These are phyloP conservation scores for Ogataea nakhonphanomensis DNA, from an alignment of 805 yeast genomes.

Conservation along the genomic window DNA sequence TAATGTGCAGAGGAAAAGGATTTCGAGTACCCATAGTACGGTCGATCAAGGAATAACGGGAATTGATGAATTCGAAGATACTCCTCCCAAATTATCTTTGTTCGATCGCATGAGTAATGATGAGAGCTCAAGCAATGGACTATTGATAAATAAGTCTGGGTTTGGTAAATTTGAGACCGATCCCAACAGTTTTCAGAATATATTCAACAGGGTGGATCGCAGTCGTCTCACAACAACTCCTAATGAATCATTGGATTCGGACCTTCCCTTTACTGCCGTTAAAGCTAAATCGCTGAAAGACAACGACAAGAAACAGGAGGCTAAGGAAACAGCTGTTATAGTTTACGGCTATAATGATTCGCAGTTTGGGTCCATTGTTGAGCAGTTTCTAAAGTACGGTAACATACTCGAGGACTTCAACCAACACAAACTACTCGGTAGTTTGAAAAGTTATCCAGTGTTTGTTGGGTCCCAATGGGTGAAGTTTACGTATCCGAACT, in stretches of 20 bases:
- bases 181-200: constrained; percentile 44
- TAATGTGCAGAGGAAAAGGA: constrained; percentile 18
- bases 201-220: constrained; percentile 38
- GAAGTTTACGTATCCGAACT: constrained; percentile 77
- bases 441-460: constrained; percentile 50
- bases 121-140: constrained; percentile 35
- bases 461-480: constrained; percentile 89
- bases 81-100: constrained; percentile 50
- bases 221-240: constrained; percentile 13
- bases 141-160: constrained; percentile 25
- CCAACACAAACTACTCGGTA: constrained; percentile 3
- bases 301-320: constrained; percentile 28
- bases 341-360: constrained; percentile 89
- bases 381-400: constrained; percentile 78
- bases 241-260: constrained; percentile 1
- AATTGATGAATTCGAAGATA: constrained; percentile 35
- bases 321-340: constrained; percentile 61
- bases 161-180: constrained; percentile 37
- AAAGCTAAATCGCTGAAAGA: constrained; percentile 3
- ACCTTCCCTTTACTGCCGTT: constrained; percentile 19
- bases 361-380: constrained; percentile 60
- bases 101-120: constrained; percentile 43
- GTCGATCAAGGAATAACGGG: constrained; percentile 18
- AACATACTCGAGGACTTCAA: constrained; percentile 72
- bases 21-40: constrained; percentile 7